Evolutionary conservation across 2,329 filamentous ascomycete species (phyloP), one percentile per base, ranked within the genome.

Genomic region (Pseudogymnoascus sp.): DNA sequence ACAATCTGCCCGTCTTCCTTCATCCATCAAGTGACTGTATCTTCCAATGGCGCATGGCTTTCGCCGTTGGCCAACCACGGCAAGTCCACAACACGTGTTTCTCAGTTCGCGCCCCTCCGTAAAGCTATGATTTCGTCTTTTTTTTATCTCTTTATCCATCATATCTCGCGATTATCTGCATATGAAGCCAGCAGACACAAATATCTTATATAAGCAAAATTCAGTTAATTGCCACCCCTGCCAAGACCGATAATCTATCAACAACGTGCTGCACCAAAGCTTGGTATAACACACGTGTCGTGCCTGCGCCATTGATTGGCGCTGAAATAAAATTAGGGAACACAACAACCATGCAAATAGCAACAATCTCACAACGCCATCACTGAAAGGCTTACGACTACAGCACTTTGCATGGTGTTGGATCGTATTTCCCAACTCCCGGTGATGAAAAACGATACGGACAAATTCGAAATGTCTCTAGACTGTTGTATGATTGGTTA

Each of bases 331-430:
- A 54, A 54, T 54, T 54, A 20, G 25, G 5, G 11, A 32, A 12
- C 47, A 54, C 47, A 54, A 54, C 47, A 32, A 54, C 47, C 47
- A 54, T 54, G 47, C 47, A 54, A 54, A 32, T 16, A 32, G n/a
- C 28, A 32, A 20, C 47, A 32, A 32, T 54, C 3, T 18, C 1
- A 54, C 47, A 32, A 54, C 47, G 28, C 47, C 47, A 20, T 32
- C 28, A 20, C 47, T 32, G 28, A 54, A 54, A 54, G 25, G 16
- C 28, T 32, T 54, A 32, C 28, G 28, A 54, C 28, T 54, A 54
- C 47, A 32, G n/a, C n/a, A 4, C 7, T 47, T 47, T 54, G 22
- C 9, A 54, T 50, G 7, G 43, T 50, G n/a, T 32, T 54, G 47
- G 47, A 54, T n/a, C 47, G 16, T 54, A 12, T 54, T 54, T 54